These are phyloP conservation scores for Vinca major DNA, from an alignment of 305 asterid species.

Conservation along the genomic window DNA sequence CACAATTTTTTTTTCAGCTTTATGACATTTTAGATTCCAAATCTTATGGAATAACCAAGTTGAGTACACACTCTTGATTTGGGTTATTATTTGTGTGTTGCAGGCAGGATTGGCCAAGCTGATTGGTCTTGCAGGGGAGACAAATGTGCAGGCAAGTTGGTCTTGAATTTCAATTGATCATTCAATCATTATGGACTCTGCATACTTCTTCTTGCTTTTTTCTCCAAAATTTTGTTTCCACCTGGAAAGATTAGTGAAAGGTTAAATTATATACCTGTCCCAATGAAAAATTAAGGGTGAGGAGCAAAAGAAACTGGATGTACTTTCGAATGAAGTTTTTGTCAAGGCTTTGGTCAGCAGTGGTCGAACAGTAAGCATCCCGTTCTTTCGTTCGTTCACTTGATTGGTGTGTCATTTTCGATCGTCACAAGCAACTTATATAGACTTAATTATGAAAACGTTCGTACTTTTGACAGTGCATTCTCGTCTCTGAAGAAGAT, in stretches of 20 bases:
- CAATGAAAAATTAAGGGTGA: slow-evolving; percentile 49
- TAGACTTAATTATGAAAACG: neutral
- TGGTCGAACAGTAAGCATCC: slow-evolving; percentile 74
- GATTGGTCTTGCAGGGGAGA: slow-evolving; percentile 96
- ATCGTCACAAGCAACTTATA: neutral
- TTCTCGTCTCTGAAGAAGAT: slow-evolving; percentile 97
- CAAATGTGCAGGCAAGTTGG: slow-evolving; percentile 78
- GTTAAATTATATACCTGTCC: slow-evolving; percentile 6
- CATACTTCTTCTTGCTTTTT: neutral
- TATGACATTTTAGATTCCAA: neutral
- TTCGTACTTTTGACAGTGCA: slow-evolving; percentile 45
- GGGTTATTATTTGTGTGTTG: slow-evolving; percentile 8
- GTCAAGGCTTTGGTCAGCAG: slow-evolving; percentile 89
- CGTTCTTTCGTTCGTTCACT: neutral
- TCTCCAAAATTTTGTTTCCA: neutral
- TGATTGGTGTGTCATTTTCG: neutral
- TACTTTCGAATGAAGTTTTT: slow-evolving; percentile 87
- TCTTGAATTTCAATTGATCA: neutral
- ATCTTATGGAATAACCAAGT: neutral
- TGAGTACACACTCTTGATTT: neutral
- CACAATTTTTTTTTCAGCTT: neutral
- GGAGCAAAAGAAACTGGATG: slow-evolving; percentile 95
- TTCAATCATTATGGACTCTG: too few relatives aligned
- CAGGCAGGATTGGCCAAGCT: slow-evolving; percentile 98
- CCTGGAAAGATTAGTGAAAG: slow-evolving; percentile 4